phyloP scores from a whole-genome alignment of 345 rosid species.

The Arabis hirsuta region DNA sequence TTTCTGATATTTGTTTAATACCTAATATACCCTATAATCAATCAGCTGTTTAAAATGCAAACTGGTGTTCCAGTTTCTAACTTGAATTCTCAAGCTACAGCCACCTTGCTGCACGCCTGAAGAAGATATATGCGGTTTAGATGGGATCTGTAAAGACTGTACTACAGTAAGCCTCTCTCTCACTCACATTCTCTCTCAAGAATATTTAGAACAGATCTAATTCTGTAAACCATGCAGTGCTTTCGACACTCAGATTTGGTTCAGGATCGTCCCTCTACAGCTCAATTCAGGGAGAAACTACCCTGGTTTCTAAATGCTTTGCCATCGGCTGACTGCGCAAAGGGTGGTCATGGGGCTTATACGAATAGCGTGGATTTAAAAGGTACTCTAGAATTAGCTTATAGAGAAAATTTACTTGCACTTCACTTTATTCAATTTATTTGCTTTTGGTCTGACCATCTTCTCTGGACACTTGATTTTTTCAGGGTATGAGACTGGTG shows the following conservation, averaged over 20 bases:
- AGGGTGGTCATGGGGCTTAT: constrained; percentile 99
- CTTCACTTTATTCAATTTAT: constrained; percentile 7
- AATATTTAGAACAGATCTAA: constrained; percentile 37
- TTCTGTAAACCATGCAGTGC: constrained; percentile 61
- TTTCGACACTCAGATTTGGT: constrained; percentile 81
- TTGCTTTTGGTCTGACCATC: constrained; percentile 55
- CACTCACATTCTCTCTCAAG: constrained; percentile 7
- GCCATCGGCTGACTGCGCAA: constrained; percentile 99
- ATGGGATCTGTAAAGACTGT: constrained; percentile 87
- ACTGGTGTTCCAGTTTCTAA: constrained; percentile 29
- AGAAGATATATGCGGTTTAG: constrained; percentile 67
- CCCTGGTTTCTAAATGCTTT: constrained; percentile 90
- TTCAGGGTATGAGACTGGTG: constrained; percentile 80
- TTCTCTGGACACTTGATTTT: constrained; percentile 17
- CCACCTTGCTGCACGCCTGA: constrained; percentile 90
- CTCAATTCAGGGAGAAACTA: constrained; percentile 81
- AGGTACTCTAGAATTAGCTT: constrained; percentile 50
- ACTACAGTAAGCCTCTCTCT: constrained; percentile 65
- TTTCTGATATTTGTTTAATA: constrained; percentile 15
- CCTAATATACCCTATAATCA: constrained; percentile 30
- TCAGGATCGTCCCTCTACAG: constrained; percentile 73
- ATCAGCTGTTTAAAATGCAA: constrained; percentile 30
- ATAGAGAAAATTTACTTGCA: constrained; percentile 20
- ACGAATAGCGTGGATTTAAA: constrained; percentile 74
- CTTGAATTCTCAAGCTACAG: constrained; percentile 48